Evolutionary conservation across 2,329 filamentous ascomycete species (phyloP).

Genomic region (Colletotrichum sp.): DNA sequence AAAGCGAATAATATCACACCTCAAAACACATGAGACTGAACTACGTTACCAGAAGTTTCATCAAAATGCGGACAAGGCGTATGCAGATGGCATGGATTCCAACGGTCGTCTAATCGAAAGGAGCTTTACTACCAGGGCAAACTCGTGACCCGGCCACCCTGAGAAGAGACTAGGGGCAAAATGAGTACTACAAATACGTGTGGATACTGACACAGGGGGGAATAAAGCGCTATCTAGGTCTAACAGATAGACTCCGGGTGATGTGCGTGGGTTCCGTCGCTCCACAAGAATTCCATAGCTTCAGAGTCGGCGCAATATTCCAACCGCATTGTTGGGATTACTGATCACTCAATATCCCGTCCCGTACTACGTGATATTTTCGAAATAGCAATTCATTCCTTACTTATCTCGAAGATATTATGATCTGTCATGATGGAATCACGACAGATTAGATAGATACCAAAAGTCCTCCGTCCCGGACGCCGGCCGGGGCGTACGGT

Average conservation of each 20-base stretch:
- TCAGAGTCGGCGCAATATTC: background rate
- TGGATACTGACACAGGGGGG: background rate
- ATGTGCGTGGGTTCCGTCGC: background rate
- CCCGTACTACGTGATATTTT: background rate
- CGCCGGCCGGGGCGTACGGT: background rate
- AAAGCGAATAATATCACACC: background rate
- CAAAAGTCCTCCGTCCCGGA: background rate
- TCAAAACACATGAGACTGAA: background rate
- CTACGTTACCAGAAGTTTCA: background rate
- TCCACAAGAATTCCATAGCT: background rate
- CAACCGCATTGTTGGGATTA: background rate
- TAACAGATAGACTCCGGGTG: background rate
- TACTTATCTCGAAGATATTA: background rate
- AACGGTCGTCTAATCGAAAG: background rate
- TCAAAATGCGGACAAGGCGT: background rate
- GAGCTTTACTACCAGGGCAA: background rate
- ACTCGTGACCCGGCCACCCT: background rate
- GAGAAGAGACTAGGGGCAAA: background rate
- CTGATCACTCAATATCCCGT: background rate
- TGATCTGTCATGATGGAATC: background rate
- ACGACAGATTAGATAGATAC: background rate
- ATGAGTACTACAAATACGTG: background rate
- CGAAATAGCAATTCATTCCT: background rate
- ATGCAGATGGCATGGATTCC: no score
- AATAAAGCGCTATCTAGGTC: no score